Evolutionary conservation across 768 basidiomycete genomes (phyloP).

Genomic region (Dendrothele bispora): DNA sequence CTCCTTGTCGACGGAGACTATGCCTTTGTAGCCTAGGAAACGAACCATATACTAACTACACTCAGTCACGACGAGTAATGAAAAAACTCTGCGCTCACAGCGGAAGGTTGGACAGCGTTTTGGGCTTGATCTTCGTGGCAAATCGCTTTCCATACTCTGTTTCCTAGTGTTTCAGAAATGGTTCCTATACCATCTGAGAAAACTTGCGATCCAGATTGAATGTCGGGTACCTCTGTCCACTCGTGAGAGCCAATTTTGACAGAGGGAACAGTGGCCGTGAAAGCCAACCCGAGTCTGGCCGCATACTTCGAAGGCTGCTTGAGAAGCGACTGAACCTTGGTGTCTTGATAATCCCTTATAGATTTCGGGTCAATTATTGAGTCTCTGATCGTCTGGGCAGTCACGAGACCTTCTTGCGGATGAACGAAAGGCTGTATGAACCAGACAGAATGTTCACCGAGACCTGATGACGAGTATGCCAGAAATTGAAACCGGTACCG

Average conservation of each 20-base stretch:
- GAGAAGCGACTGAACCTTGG: no score
- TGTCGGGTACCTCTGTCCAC: conserved; percentile 65
- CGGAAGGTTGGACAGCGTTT: conserved; percentile 60
- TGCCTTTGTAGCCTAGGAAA: conserved; percentile 84
- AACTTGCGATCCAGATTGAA: conserved; percentile 41
- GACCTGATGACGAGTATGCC: conserved; percentile 77
- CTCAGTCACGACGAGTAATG: neutral
- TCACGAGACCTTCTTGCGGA: conserved; percentile 41
- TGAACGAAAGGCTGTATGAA: conserved; percentile 67
- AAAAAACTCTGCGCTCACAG: no score
- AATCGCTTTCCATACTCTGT: conserved; percentile 58
- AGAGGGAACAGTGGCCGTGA: conserved; percentile 79
- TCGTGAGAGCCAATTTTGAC: conserved; percentile 53
- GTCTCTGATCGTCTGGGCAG: conserved; percentile 57
- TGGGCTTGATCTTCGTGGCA: no score
- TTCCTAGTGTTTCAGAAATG: conserved; percentile 58
- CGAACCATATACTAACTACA: conserved; percentile 68
- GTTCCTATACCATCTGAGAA: conserved; percentile 85
- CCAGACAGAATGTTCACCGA: conserved; percentile 84
- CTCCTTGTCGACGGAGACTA: conserved; percentile 65
- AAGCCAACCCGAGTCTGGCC: conserved; percentile 80
- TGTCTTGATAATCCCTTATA: no score
- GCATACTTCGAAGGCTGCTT: conserved; percentile 75
- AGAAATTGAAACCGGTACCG: conserved; percentile 79
- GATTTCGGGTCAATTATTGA: conserved; percentile 69